A percentile compares a stretch with the other conserved stretches of the same genome.
Conservation (phyloP, 768 basidiomycete genomes). For the Amanita rimosa region DNA sequence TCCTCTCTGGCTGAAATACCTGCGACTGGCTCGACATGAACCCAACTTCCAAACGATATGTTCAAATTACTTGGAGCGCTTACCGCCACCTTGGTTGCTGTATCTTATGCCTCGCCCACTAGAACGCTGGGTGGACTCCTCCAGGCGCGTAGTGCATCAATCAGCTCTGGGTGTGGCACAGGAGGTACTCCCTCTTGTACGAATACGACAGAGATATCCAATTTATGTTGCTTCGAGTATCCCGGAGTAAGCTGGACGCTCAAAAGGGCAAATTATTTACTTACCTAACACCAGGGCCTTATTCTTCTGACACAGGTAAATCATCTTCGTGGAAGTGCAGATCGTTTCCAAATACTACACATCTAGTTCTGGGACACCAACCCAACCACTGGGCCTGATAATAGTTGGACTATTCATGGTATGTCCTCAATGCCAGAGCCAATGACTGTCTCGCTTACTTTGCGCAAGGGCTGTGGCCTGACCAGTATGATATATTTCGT, state of each 20-base stretch:
- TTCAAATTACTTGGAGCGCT: background rate
- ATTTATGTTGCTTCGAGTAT: constrained; percentile 5
- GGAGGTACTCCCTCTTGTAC: constrained; percentile 42
- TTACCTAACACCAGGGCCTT: background rate
- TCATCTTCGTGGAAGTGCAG: background rate
- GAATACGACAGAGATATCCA: constrained; percentile 27
- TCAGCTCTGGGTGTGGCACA: constrained; percentile 39
- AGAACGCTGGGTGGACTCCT: background rate
- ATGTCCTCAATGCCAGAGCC: background rate
- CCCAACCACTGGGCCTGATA: background rate
- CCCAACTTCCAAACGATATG: background rate
- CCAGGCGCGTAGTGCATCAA: background rate
- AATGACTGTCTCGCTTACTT: background rate
- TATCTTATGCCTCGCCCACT: constrained; percentile 1
- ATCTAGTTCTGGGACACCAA: constrained; percentile 6
- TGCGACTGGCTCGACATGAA: too few relatives aligned
- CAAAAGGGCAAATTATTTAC: background rate
- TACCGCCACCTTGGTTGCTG: background rate
- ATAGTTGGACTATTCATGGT: constrained; percentile 7
- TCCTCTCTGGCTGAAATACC: too few relatives aligned
- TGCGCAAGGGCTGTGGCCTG: constrained; percentile 3
- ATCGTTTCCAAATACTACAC: background rate
- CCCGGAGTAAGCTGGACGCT: background rate
- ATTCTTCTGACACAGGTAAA: constrained; percentile 3
- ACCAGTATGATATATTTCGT: background rate